Evolutionary conservation across 495 filamentous ascomycete species (phyloP).

Genomic region (Podospora fimiseda): DNA sequence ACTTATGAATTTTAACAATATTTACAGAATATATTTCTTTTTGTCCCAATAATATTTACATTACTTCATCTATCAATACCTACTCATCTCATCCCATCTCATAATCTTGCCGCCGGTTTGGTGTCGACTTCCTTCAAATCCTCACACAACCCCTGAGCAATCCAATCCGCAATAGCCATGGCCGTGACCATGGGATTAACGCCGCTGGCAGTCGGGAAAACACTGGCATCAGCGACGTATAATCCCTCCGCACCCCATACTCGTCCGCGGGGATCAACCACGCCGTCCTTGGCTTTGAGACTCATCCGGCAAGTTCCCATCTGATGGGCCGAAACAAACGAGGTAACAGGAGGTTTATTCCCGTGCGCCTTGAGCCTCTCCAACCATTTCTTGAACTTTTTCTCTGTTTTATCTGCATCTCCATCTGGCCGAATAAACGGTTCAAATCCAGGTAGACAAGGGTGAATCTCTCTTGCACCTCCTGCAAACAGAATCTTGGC

Average conservation of each 20-base stretch:
- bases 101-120: conserved; percentile 5
- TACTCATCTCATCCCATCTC: background rate
- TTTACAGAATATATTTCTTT: background rate
- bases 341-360: conserved; percentile 43
- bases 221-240: conserved; percentile 79
- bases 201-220: conserved; percentile 83
- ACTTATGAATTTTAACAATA: background rate
- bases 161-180: conserved; percentile 73
- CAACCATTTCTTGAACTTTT: conserved; percentile 48
- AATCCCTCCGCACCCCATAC: conserved; percentile 72
- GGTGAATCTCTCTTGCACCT: conserved; percentile 72
- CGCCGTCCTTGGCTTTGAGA: conserved; percentile 49
- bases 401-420: conserved; percentile 17
- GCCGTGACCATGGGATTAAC: conserved; percentile 92
- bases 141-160: conserved; percentile 45
- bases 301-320: conserved; percentile 91
- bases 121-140: conserved; percentile 24
- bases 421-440: conserved; percentile 56
- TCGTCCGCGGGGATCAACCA: conserved; percentile 66
- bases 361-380: conserved; percentile 43
- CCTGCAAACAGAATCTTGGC: conserved; percentile 70
- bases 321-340: conserved; percentile 65
- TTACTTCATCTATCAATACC: background rate
- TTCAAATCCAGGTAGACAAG: conserved; percentile 50
- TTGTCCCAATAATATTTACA: background rate